Percentiles rank a stretch among this genome's conserved stretches.
Conservation (phyloP, 495 filamentous ascomycete genomes). For the Aspergillus sclerotioniger region DNA sequence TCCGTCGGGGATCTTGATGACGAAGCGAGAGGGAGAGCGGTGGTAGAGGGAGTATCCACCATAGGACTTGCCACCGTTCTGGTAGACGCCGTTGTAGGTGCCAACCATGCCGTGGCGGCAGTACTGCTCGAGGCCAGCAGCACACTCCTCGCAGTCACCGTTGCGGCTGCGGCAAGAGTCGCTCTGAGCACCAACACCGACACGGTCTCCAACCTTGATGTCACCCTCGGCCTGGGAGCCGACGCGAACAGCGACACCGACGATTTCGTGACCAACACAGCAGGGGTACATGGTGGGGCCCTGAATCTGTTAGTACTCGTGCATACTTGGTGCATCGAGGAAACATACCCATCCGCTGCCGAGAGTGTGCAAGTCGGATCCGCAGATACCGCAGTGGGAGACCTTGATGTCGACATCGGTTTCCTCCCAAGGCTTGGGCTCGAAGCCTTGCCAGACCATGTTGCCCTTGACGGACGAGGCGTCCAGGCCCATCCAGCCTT, state of each 20-base stretch:
- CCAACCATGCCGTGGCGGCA: slow-evolving; percentile 52
- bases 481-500: slow-evolving; percentile 71
- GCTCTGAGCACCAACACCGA: slow-evolving; percentile 76
- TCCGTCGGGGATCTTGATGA: slow-evolving; percentile 66
- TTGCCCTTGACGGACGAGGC: slow-evolving; percentile 54
- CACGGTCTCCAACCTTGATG: slow-evolving; percentile 74
- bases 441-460: slow-evolving; percentile 65
- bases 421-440: slow-evolving; percentile 74
- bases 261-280: slow-evolving; percentile 76
- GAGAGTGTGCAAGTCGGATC: slow-evolving; percentile 63
- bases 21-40: slow-evolving; percentile 67
- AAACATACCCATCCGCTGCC: slow-evolving; percentile 58
- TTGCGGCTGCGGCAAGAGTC: slow-evolving; percentile 54
- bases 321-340: too few species aligned
- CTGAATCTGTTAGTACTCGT: slow-evolving; percentile 9
- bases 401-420: slow-evolving; percentile 56
- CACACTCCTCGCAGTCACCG: slow-evolving; percentile 63
- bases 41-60: slow-evolving; percentile 66
- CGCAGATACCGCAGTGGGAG: slow-evolving; percentile 31
- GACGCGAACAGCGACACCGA: slow-evolving; percentile 71
- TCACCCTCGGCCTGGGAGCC: slow-evolving; percentile 57
- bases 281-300: slow-evolving; percentile 58
- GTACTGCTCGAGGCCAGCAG: slow-evolving; percentile 55
- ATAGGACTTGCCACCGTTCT: slow-evolving; percentile 54
- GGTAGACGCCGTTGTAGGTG: slow-evolving; percentile 19